phyloP scores from a whole-genome alignment of 1,284 basidiomycete genomes.

The Cutaneotrichosporon dermatis region DNA sequence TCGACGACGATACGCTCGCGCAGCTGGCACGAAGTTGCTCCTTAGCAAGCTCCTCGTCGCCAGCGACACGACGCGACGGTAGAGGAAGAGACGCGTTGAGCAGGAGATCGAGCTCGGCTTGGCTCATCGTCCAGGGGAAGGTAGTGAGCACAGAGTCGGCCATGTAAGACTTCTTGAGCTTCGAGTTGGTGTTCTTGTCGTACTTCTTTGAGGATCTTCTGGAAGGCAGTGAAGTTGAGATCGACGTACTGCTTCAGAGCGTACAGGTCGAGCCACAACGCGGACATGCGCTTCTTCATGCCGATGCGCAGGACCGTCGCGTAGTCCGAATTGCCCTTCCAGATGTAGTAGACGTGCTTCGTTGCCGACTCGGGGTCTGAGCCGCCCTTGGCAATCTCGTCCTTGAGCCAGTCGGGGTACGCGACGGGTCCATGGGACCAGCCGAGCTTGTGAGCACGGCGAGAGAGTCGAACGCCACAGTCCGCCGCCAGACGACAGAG shows the following conservation, averaged over 20 bases:
- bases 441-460: constrained; percentile 13
- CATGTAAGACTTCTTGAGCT: constrained; percentile 80
- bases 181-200: constrained; percentile 86
- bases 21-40: constrained; percentile 83
- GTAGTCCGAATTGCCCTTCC: constrained; percentile 77
- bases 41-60: constrained; percentile 66
- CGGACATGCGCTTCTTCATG: constrained; percentile 86
- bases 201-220: constrained; percentile 98
- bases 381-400: constrained; percentile 10
- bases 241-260: constrained; percentile 88
- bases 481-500: constrained; percentile 28
- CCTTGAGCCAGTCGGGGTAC: constrained; percentile 31
- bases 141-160: constrained; percentile 66
- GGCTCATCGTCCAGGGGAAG: constrained; percentile 64
- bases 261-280: constrained; percentile 76
- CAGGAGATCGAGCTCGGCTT: constrained; percentile 61
- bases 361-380: constrained; percentile 3
- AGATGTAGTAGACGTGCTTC: constrained; percentile 53
- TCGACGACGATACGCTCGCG: constrained; percentile 66
- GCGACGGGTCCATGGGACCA: constrained; percentile 34
- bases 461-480: constrained; percentile 1
- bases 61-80: constrained; percentile 81
- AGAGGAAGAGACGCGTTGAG: constrained; percentile 64
- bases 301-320: constrained; percentile 83
- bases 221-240: constrained; percentile 88